Base-by-base conservation (phyloP, 345 rosid genomes). In the Pugionium cornutum region DNA sequence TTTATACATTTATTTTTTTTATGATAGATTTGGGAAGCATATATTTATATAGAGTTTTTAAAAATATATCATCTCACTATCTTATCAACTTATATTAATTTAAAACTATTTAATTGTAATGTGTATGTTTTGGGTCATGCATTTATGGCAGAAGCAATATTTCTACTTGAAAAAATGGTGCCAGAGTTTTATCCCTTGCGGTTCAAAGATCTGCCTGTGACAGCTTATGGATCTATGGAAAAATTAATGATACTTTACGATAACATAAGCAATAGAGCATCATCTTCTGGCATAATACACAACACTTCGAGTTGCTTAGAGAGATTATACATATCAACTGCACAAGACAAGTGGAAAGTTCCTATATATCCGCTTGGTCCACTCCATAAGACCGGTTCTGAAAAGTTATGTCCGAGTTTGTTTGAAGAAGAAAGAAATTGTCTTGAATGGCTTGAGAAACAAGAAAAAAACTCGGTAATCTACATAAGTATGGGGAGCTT, bases 401-500 rank as follows among this genome's bases (percentile, higher is more conserved):
- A 36, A 25, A 7, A 3, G 2, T 31, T 64, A 5, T 40, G 66
- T 36, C 48, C 45, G 2, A 52, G 70, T 72, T 54, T 50, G 27
- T 49, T 61, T 47, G 30, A 50, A 36, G 79, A 76, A 50, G 81
- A 74, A 31, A 41, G 27, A 47, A 69, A 58, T 29, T 79, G 80
- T 69, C 61, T 72, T 7, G 9, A 57, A 7, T 74, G 80, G 82
- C 80, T 81, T 28, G 58, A 81, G 11, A 51, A 51, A 45, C 82
- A 81, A 64, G 52, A 66, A 36, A 33, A 9, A 4, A 73, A 70
- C 50, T 73, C 80, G 0, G 77, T 67, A 1, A 39, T 76, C 48
- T 78, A 78, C 9, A 62, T 76, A 48, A 81, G 82, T 64, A 49
- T 76, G 31, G 78, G 80, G 0, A 78, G 82, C 49, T 11, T 55